Evolutionary conservation across 2,329 filamentous ascomycete genomes (phyloP).

Genomic region (Pseudopithomyces maydicus): DNA sequence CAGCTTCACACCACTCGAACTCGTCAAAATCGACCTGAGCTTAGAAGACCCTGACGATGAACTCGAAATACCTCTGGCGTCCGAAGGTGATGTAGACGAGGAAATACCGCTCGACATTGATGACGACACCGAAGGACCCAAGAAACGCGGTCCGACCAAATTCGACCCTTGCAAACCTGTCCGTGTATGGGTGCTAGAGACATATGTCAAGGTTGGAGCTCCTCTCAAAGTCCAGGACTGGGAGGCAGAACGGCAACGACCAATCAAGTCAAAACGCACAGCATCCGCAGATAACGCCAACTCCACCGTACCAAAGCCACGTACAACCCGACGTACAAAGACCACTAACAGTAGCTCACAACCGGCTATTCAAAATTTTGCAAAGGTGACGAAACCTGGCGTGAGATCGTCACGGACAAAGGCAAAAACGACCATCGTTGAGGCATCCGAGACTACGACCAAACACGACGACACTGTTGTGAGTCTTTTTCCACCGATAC

Average conservation of each 20-base stretch:
- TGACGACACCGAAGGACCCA: conserved; percentile 45
- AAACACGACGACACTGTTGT: conserved; percentile 18
- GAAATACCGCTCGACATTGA: conserved; percentile 36
- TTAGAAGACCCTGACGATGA: conserved; percentile 76
- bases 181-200: conserved; percentile 71
- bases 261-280: conserved; percentile 27
- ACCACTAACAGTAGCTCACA: conserved; percentile 22
- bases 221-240: conserved; percentile 70
- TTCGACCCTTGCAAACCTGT: conserved; percentile 72
- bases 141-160: conserved; percentile 49
- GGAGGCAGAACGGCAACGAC: conserved; percentile 51
- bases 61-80: conserved; percentile 33
- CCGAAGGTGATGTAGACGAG: conserved; percentile 38
- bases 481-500: conserved; percentile 38
- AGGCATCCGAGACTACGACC: conserved; percentile 3
- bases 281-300: conserved; percentile 25
- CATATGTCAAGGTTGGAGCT: conserved; percentile 66
- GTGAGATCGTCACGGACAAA: conserved; percentile 21
- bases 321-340: conserved; percentile 29
- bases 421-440: conserved; percentile 24
- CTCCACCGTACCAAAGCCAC: conserved; percentile 25
- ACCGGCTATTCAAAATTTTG: conserved; percentile 33
- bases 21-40: conserved; percentile 78
- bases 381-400: conserved; percentile 44
- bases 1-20: conserved; percentile 73